Conservation (phyloP, 306 rosid species). For the Vigna radiata region DNA sequence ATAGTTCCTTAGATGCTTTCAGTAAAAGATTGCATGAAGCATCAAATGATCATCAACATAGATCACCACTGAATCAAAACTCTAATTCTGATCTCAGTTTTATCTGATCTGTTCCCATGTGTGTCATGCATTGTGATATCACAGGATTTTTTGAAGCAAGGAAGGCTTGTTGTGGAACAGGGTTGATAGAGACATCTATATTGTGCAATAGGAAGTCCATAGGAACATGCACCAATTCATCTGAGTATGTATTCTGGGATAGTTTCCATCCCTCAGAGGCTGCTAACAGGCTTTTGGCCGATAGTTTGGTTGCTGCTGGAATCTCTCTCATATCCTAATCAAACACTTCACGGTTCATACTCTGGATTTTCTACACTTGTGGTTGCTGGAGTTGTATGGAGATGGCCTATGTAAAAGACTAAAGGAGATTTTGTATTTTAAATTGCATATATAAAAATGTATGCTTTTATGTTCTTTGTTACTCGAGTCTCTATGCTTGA, state of each 20-base stretch:
- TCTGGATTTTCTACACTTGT: neutral
- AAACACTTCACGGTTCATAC: neutral
- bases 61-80: neutral
- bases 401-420: slow-evolving; percentile 3
- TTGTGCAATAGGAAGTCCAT: slow-evolving; percentile 61
- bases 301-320: slow-evolving; percentile 52
- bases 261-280: slow-evolving; percentile 76
- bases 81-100: neutral
- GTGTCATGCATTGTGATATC: neutral
- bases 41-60: neutral
- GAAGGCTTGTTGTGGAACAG: slow-evolving; percentile 78
- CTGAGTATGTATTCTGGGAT: slow-evolving; percentile 84
- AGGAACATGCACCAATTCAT: slow-evolving; percentile 81
- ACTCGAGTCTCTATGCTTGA: no score
- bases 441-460: neutral
- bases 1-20: neutral
- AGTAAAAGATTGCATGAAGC: neutral
- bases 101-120: neutral
- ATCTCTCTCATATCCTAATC: slow-evolving; percentile 57
- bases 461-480: neutral
- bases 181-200: slow-evolving; percentile 65
- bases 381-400: neutral
- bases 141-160: slow-evolving; percentile 77
- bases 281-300: slow-evolving; percentile 56
- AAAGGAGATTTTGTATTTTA: slow-evolving; percentile 1